These are phyloP conservation scores for Rhizomucor pusillus DNA, from an alignment of 371 early-diverging fungal species.

Conservation along the genomic window DNA sequence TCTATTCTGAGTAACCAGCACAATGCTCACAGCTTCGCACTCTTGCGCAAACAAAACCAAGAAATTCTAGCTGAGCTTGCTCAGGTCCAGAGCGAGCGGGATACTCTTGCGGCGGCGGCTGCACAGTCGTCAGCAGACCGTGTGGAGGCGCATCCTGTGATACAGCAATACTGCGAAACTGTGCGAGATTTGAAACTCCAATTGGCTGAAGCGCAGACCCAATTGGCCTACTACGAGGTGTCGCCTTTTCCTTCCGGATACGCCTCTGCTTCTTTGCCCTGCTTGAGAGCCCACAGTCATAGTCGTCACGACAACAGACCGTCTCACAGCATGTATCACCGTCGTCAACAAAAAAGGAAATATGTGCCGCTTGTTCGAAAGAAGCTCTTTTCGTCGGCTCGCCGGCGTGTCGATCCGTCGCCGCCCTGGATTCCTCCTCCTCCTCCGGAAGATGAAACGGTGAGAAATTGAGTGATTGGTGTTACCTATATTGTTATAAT, in stretches of 20 bases:
- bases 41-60: slow-evolving; percentile 33
- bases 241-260: too few species aligned
- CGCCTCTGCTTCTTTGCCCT: slow-evolving; percentile 4
- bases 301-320: too few species aligned
- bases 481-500: too few species aligned
- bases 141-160: slow-evolving; percentile 36
- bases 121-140: slow-evolving; percentile 20
- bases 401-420: too few species aligned
- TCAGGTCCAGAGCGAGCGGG: slow-evolving; percentile 43
- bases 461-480: not conserved
- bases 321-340: slow-evolving; percentile 11
- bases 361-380: slow-evolving; percentile 16
- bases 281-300: slow-evolving; percentile 4
- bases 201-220: slow-evolving; percentile 27
- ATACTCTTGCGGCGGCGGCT: slow-evolving; percentile 41
- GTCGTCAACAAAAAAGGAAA: slow-evolving; percentile 13
- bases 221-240: slow-evolving; percentile 8
- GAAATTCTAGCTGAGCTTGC: slow-evolving; percentile 37
- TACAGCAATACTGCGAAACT: slow-evolving; percentile 37
- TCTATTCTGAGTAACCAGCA: slow-evolving; percentile 54
- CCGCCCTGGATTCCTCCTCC: not conserved
- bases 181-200: slow-evolving; percentile 42
- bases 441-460: not conserved
- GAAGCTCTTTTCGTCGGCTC: too few species aligned
- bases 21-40: slow-evolving; percentile 20